Evolutionary conservation across 352 stramenopile species (phyloP).

Genomic region (Globisporangium alternatum): DNA sequence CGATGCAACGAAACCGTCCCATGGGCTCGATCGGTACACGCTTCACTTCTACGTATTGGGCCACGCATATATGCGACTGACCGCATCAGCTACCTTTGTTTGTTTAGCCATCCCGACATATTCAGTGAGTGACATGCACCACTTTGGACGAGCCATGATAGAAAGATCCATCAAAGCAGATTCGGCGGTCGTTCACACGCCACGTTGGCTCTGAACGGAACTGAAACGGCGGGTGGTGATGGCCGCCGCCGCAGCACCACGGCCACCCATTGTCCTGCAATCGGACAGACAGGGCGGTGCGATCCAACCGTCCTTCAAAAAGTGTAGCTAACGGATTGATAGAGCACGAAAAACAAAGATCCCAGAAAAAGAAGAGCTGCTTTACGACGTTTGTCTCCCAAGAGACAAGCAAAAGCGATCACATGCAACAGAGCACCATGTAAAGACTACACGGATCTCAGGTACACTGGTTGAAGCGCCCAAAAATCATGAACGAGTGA

Average conservation of each 20-base stretch:
- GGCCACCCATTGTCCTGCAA: neutral
- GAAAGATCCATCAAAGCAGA: neutral
- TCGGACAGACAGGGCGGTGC: conserved; percentile 3
- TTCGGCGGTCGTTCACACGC: neutral
- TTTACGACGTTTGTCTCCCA: neutral
- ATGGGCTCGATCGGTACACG: no score
- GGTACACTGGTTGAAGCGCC: neutral
- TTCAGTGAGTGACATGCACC: neutral
- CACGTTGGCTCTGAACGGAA: neutral
- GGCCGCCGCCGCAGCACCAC: neutral
- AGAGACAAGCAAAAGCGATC: neutral
- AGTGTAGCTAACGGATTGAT: conserved; percentile 2
- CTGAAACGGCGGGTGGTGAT: neutral
- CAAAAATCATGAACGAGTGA: neutral
- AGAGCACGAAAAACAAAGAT: neutral
- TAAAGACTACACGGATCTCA: neutral
- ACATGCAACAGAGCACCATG: neutral
- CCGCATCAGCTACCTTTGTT: no score
- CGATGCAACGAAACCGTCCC: no score
- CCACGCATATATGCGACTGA: no score
- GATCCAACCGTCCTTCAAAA: neutral
- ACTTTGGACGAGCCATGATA: no score
- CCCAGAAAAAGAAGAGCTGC: neutral
- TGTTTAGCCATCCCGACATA: no score
- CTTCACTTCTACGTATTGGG: no score